phyloP scores from a whole-genome alignment of 495 filamentous ascomycete species.

The Patellaria atrata region DNA sequence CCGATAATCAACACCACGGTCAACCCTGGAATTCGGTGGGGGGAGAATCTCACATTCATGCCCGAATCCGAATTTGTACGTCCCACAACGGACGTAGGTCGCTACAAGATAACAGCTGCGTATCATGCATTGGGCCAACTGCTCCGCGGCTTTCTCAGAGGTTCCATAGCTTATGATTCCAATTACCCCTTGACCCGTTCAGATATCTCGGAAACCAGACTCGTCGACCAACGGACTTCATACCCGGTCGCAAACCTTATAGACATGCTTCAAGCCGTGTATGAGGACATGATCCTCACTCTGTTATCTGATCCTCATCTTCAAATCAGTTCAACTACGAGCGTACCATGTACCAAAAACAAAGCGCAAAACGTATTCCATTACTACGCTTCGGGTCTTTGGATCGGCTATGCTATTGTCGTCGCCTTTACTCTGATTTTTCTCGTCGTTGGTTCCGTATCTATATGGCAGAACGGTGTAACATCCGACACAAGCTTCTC shows the following conservation, averaged over 20 bases:
- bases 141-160: slow-evolving; percentile 22
- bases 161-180: slow-evolving; percentile 17
- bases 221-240: slow-evolving; percentile 20
- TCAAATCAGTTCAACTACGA: slow-evolving; percentile 15
- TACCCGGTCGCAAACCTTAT: slow-evolving; percentile 20
- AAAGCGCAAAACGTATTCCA: slow-evolving; percentile 22
- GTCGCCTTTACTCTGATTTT: slow-evolving; percentile 20
- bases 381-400: slow-evolving; percentile 23
- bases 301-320: slow-evolving; percentile 26
- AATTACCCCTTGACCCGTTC: slow-evolving; percentile 21
- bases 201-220: slow-evolving; percentile 23
- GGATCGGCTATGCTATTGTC: slow-evolving; percentile 29
- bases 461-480: slow-evolving; percentile 26
- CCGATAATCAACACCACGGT: slow-evolving; percentile 16
- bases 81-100: slow-evolving; percentile 8
- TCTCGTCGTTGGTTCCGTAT: slow-evolving; percentile 22
- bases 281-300: slow-evolving; percentile 28
- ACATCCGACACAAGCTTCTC: slow-evolving; percentile 29
- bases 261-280: slow-evolving; percentile 17
- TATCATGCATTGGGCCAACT: slow-evolving; percentile 25
- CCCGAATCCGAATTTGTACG: slow-evolving; percentile 10
- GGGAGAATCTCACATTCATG: background rate
- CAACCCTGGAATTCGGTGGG: background rate
- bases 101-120: slow-evolving; percentile 22
- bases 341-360: slow-evolving; percentile 16